phyloP scores from a whole-genome alignment of 2,329 filamentous ascomycete species.

The Fusarium sp. region DNA sequence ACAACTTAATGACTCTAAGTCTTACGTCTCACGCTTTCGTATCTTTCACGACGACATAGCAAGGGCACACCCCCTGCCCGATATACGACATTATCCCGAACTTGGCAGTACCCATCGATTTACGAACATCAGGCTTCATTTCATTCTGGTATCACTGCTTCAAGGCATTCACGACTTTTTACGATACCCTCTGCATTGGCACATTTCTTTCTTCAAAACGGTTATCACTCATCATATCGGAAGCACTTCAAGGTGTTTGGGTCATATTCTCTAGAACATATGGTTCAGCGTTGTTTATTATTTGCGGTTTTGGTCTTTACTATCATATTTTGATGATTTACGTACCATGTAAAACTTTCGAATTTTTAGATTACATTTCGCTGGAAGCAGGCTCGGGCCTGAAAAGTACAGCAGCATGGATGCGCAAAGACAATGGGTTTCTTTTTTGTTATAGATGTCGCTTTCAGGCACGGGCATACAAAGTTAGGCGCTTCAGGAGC shows the following conservation, averaged over 20 bases:
- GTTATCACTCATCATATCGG: background rate
- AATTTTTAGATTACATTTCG: constrained; percentile 24
- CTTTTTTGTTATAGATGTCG: constrained; percentile 13
- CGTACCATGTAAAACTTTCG: constrained; percentile 6
- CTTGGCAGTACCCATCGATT: background rate
- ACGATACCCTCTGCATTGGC: constrained; percentile 35
- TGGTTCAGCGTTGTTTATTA: constrained; percentile 9
- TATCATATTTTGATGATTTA: constrained; percentile 32
- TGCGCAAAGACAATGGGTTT: constrained; percentile 9
- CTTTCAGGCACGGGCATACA: constrained; percentile 24
- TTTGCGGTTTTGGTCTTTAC: background rate
- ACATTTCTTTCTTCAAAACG: constrained; percentile 3
- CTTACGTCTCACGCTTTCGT: background rate
- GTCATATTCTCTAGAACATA: constrained; percentile 12
- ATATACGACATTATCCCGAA: background rate
- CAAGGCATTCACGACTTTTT: constrained; percentile 35
- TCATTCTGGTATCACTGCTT: constrained; percentile 23
- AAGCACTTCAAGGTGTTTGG: constrained; percentile 40
- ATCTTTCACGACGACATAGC: background rate
- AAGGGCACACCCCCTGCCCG: background rate
- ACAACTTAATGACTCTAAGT: background rate
- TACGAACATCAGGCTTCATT: background rate
- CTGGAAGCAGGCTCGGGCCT: constrained; percentile 28
- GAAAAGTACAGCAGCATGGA: constrained; percentile 20
- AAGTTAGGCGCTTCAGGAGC: constrained; percentile 11